Base-by-base conservation (phyloP, 1,284 basidiomycete genomes). In the Xanthoconium separans region DNA sequence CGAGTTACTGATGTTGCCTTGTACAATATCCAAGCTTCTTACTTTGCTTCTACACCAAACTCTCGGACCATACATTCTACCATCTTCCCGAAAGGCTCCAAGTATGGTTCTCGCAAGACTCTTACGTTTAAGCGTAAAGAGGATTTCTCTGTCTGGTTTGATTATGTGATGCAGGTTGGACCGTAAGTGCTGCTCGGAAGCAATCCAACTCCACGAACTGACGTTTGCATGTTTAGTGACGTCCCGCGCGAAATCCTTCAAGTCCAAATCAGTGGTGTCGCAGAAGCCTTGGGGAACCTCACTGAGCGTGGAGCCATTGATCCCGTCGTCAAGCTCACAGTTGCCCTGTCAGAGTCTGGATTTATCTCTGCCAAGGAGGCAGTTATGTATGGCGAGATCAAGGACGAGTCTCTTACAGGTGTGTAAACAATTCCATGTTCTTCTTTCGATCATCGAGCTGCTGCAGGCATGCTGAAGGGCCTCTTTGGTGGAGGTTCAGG, bases 271-370 rank as follows among this genome's bases (percentile, higher is more conserved):
- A 69, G 66, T n/a, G 89, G 87, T 18, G 80, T 93, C 39, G 71
- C 76, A 5, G 83, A 87, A 56, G 91, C 90, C 6, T 73, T 91
- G 22, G 78, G 73, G 18, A 93, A 92, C 63, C 74, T 94, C 49
- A 91, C 88, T 10, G 87, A 87, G 49, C 77, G 77, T 5, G 89
- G 85, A 22, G 87, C 84, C 24, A 71, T 79, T 31, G 87, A 87
- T 62, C 89, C 81, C 6, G 82, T 93, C 8, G 79, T 96, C 58
- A 92, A 91, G 70, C 85, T 92, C 6, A 93, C 90, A 0, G 72
- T 96, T 50, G 76, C 83, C 22, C 75, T 95, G 36, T 92, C 91
- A 44, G 88, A 93, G 51, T 91, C 90, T 49, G 93, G 93, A 10
- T 87, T 96, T 61, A 74, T 92, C 9, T 84, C 86, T 4, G 85